Evolutionary conservation across 805 yeast genomes (phyloP).

Genomic region (Yarrowia alimentaria): DNA sequence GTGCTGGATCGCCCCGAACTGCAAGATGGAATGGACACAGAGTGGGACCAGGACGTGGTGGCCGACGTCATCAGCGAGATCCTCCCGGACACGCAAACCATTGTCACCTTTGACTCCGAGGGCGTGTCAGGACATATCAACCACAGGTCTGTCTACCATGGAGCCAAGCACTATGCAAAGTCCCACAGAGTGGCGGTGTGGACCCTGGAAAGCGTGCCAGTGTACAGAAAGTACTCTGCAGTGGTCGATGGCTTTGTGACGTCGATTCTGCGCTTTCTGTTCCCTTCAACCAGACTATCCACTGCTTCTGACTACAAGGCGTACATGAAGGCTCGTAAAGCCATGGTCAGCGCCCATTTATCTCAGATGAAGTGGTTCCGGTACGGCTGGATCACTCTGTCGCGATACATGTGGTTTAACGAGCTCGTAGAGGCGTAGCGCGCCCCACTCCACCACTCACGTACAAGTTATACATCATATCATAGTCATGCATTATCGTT

Average conservation of each 20-base stretch:
- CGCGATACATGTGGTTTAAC: slow-evolving; percentile 76
- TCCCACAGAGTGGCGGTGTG: slow-evolving; percentile 33
- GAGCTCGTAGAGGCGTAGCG: slow-evolving; percentile 42
- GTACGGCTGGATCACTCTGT: slow-evolving; percentile 76
- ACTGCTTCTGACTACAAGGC: slow-evolving; percentile 29
- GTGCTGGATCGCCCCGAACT: slow-evolving; percentile 52
- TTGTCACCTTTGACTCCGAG: slow-evolving; percentile 73
- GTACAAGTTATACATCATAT: too few species aligned
- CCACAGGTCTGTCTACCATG: slow-evolving; percentile 49
- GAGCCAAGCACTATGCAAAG: slow-evolving; percentile 30
- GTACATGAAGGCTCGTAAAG: slow-evolving; percentile 48
- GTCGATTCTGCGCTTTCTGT: slow-evolving; percentile 33
- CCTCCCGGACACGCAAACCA: slow-evolving; percentile 38
- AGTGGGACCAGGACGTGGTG: slow-evolving; percentile 59
- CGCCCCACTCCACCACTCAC: too few species aligned
- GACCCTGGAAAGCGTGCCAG: slow-evolving; percentile 39
- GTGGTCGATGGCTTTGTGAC: slow-evolving; percentile 39
- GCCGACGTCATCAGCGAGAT: slow-evolving; percentile 35
- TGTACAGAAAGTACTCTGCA: slow-evolving; percentile 41
- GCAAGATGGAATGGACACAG: slow-evolving; percentile 64
- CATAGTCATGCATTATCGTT: too few species aligned
- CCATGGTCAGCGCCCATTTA: slow-evolving; percentile 79
- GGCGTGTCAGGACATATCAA: slow-evolving; percentile 92
- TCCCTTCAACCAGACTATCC: slow-evolving; percentile 34
- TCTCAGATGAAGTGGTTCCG: slow-evolving; percentile 96